Conservation (phyloP, 768 basidiomycete species). For the Termitomyces sp. region DNA sequence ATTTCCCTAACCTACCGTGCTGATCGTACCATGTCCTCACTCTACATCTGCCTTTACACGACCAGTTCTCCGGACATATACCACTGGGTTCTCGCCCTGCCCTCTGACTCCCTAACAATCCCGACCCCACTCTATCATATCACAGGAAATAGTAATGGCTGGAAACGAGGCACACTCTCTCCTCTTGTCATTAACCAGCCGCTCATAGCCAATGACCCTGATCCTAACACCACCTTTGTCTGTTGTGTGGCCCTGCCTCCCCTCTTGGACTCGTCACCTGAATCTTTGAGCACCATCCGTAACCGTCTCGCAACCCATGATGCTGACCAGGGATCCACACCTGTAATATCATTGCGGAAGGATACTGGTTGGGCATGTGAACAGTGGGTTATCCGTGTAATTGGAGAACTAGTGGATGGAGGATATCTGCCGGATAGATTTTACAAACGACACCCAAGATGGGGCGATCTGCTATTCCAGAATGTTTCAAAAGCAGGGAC, state of each 20-base stretch:
- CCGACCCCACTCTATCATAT: conserved; percentile 4
- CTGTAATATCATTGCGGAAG: background rate
- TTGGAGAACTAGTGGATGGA: background rate
- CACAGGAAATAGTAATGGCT: conserved; percentile 1
- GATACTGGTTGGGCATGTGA: background rate
- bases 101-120: background rate
- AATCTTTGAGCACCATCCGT: background rate
- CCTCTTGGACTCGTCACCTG: background rate
- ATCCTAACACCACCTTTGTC: background rate
- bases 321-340: background rate
- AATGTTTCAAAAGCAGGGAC: background rate
- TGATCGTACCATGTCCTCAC: background rate
- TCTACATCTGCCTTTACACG: background rate
- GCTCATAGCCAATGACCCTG: background rate
- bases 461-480: background rate
- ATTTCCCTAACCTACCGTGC: too few relatives aligned
- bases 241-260: background rate
- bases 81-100: background rate
- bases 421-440: background rate
- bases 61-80: background rate
- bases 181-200: conserved; percentile 1
- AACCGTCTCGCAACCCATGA: background rate
- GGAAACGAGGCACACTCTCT: background rate
- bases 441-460: background rate
- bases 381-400: background rate